A percentile compares a stretch with the other conserved stretches of the same genome.
Conservation (phyloP, 2,329 filamentous ascomycete species). For the Penicillium freii region DNA sequence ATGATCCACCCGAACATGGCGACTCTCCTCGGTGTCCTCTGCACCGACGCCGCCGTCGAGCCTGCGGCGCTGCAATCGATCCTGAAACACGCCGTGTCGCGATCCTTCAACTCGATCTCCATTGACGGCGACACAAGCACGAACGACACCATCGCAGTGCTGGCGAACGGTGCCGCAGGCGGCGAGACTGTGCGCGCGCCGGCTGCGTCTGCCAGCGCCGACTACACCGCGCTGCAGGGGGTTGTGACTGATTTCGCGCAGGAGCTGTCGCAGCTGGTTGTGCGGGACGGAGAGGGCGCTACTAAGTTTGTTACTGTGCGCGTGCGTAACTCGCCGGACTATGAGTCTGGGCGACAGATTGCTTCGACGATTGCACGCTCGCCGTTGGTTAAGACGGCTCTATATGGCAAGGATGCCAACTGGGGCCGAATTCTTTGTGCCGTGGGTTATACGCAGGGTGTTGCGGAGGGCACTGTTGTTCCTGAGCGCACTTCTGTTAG, state of each 20-base stretch:
- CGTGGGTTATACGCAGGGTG: constrained; percentile 70
- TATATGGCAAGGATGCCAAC: constrained; percentile 97
- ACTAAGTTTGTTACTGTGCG: constrained; percentile 97
- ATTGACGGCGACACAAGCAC: constrained; percentile 97
- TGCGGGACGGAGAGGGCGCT: constrained; percentile 93
- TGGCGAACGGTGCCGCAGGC: constrained; percentile 93
- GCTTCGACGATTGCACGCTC: constrained; percentile 87
- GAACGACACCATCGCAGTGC: constrained; percentile 89
- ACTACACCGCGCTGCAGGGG: constrained; percentile 68
- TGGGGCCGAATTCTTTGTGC: constrained; percentile 97
- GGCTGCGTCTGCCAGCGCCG: constrained; percentile 41
- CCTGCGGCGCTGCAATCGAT: constrained; percentile 65
- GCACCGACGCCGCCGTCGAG: constrained; percentile 82
- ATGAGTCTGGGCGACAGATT: constrained; percentile 71
- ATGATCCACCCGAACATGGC: constrained; percentile 99
- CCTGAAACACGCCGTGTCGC: constrained; percentile 71
- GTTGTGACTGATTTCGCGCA: constrained; percentile 75
- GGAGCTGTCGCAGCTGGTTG: constrained; percentile 85
- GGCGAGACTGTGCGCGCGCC: constrained; percentile 60
- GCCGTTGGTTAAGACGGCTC: constrained; percentile 91
- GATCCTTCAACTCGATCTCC: constrained; percentile 94
- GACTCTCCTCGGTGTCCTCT: constrained; percentile 85
- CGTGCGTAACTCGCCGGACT: constrained; percentile 69
- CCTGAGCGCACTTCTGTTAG: constrained; percentile 59
- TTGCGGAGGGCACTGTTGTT: constrained; percentile 48